Conservation (phyloP, 371 early-diverging fungal species). For the Umbelopsis sp. region DNA sequence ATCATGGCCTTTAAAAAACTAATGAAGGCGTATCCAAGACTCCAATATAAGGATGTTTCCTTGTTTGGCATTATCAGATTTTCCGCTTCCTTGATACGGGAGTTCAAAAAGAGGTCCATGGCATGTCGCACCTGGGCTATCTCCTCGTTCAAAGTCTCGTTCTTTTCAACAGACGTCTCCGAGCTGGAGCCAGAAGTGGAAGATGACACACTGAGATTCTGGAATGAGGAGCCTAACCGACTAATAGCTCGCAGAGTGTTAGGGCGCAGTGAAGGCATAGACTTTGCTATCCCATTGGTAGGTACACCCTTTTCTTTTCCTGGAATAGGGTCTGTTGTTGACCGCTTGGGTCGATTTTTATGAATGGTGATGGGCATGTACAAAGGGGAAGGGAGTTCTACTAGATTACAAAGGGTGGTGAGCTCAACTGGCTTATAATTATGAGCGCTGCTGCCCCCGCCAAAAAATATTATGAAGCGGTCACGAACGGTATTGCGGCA, state of each 20-base stretch:
- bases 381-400: constrained; percentile 4
- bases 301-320: not conserved
- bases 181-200: not conserved
- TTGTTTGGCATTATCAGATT: constrained; percentile 46
- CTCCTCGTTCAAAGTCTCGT: constrained; percentile 35
- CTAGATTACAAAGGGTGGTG: not conserved
- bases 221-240: not conserved
- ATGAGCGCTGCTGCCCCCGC: no score
- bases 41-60: constrained; percentile 62
- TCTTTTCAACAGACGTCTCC: not conserved
- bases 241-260: not conserved
- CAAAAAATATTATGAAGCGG: constrained; percentile 8
- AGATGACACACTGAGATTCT: not conserved
- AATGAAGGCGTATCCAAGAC: constrained; percentile 72
- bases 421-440: not conserved
- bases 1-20: constrained; percentile 67
- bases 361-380: constrained; percentile 16
- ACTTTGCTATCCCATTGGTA: not conserved
- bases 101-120: constrained; percentile 68
- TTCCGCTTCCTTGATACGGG: constrained; percentile 68
- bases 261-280: not conserved
- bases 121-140: constrained; percentile 56
- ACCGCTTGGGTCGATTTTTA: constrained; percentile 1
- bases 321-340: not conserved
- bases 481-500: constrained; percentile 7